phyloP scores from a whole-genome alignment of 495 filamentous ascomycete genomes.

The Aspergillus asperescens region DNA sequence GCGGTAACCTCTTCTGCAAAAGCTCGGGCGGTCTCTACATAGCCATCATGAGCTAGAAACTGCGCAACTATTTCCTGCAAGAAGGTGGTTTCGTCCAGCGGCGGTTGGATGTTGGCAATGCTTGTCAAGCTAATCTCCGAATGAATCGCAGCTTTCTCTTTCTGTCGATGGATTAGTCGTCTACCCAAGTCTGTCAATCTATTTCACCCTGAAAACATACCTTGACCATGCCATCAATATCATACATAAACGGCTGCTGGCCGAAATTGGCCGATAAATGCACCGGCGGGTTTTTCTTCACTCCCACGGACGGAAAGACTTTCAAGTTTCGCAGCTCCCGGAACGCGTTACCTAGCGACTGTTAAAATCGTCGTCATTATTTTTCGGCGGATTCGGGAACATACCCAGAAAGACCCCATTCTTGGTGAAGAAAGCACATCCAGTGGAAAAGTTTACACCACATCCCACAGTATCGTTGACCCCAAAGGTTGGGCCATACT shows the following conservation, averaged over 20 bases:
- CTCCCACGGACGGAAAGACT: constrained; percentile 83
- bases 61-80: constrained; percentile 81
- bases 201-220: constrained; percentile 36
- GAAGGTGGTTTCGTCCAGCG: constrained; percentile 66
- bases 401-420: constrained; percentile 77
- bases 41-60: constrained; percentile 91
- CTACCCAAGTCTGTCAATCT: background rate
- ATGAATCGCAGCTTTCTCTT: constrained; percentile 55
- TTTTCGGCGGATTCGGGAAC: constrained; percentile 15
- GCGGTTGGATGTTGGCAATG: constrained; percentile 55
- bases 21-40: constrained; percentile 86
- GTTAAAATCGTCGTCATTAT: background rate
- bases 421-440: constrained; percentile 90
- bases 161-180: constrained; percentile 33
- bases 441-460: constrained; percentile 85
- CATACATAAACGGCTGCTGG: constrained; percentile 80
- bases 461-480: constrained; percentile 83
- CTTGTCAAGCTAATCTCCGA: constrained; percentile 50
- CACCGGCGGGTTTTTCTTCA: constrained; percentile 78
- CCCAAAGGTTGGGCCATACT: constrained; percentile 69
- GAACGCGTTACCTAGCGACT: constrained; percentile 66
- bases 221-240: constrained; percentile 84
- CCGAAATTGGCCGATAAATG: constrained; percentile 89
- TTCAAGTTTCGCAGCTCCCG: constrained; percentile 63
- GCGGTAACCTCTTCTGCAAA: constrained; percentile 79